Conservation (phyloP, 2,329 filamentous ascomycete genomes). For the Diaporthe caulivora region DNA sequence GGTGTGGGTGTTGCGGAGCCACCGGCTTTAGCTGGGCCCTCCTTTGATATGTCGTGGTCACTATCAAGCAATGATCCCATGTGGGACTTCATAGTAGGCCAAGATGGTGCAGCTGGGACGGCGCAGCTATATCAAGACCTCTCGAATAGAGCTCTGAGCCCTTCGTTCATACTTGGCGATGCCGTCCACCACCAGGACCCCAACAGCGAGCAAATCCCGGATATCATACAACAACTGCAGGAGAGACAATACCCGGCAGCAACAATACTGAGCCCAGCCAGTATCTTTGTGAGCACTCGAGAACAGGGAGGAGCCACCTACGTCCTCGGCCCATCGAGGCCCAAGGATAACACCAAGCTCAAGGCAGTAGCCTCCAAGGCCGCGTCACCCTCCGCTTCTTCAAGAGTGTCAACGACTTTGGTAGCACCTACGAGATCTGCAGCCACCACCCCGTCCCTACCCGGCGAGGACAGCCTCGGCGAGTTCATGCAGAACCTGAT, state of each 20-base stretch:
- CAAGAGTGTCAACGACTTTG: neutral
- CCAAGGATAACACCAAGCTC: neutral
- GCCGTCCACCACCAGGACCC: neutral
- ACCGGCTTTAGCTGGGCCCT: neutral
- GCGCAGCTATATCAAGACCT: neutral
- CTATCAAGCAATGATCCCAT: neutral
- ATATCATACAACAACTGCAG: neutral
- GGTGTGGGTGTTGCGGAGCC: neutral
- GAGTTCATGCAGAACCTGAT: neutral
- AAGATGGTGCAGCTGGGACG: neutral
- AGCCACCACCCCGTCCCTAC: neutral
- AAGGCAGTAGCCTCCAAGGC: neutral
- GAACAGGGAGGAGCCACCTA: neutral
- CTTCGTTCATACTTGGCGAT: neutral
- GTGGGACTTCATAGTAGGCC: neutral
- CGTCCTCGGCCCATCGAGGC: neutral
- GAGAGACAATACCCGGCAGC: neutral
- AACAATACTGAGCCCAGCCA: neutral
- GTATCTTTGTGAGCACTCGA: neutral
- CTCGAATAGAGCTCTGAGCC: neutral
- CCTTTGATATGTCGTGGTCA: conserved; percentile 21
- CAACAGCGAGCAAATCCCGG: neutral
- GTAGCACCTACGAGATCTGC: neutral
- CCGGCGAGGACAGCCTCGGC: conserved; percentile 21
- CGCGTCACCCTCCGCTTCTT: neutral